Base-by-base conservation (phyloP, 2,329 filamentous ascomycete species). In the Colletotrichum sp. region DNA sequence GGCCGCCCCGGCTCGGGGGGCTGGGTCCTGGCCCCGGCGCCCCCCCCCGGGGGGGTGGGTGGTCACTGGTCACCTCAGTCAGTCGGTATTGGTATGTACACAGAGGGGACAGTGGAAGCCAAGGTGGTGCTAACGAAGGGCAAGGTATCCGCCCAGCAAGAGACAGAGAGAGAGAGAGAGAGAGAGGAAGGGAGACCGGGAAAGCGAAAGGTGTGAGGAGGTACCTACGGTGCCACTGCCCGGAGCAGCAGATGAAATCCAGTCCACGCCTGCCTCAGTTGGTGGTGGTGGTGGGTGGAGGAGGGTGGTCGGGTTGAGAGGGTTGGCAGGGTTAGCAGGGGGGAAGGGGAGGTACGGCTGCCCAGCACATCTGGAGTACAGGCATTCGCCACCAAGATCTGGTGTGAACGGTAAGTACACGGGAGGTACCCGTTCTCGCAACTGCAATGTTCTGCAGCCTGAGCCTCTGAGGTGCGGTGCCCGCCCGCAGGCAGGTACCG, bases 131-230 rank as follows among this genome's bases (percentile, higher is more conserved):
- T 49, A 21, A 49, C 9, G 39, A 49, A 49, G 39, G 39, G 39
- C 39, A 49, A 49, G 9, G 39, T 49, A 49, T 49, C 39, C 39
- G 18, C 39, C 39, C 39, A 49, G 39, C 18, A 49, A 10, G 18
- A 49, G 39, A 44, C 7, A 44, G 15, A 49, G 18, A n/a, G 18
- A 44, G 18, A 39, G 13, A 44, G 39, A 18, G 18, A 49, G 18
- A 39, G 39, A n/a, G 39, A 49, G 39, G 18, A 21, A 49, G 18
- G 39, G 18, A 44, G 18, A 44, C 16, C 8, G 8, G 39, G 39
- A 49, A 49, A 12, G 18, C 3, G 18, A 21, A 6, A n/a, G 18
- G 30, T 96, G 39, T 49, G 44, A 49, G 44, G 8, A 49, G 18
- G 44, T 10, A 32, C 28, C 24, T 26, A 26, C 39, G 39, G 39